These are phyloP conservation scores for Iberis amara DNA, from an alignment of 441 rosid genomes.

Conservation along the genomic window DNA sequence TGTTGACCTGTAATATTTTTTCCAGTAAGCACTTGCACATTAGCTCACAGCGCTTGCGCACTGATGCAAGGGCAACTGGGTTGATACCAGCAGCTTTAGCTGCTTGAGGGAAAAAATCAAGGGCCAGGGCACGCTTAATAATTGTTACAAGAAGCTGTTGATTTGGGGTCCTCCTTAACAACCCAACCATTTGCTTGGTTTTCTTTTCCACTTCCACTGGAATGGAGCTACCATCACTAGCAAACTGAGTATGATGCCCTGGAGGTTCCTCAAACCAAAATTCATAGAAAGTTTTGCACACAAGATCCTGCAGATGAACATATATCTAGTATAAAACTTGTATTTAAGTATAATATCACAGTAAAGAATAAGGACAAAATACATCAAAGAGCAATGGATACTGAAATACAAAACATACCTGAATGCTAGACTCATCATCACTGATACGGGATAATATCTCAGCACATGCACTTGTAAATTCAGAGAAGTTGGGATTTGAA, in stretches of 20 bases:
- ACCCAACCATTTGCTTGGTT: conserved; percentile 95
- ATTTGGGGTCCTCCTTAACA: conserved; percentile 67
- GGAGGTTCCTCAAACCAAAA: conserved; percentile 98
- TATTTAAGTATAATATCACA: conserved; percentile 11
- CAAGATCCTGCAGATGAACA: conserved; percentile 66
- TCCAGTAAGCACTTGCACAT: conserved; percentile 98
- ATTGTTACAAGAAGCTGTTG: conserved; percentile 87
- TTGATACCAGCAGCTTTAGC: conserved; percentile 96
- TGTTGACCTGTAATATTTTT: conserved; percentile 79
- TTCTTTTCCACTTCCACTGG: conserved; percentile 86
- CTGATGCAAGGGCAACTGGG: conserved; percentile 76
- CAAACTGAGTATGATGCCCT: conserved; percentile 58
- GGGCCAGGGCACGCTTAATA: conserved; percentile 83
- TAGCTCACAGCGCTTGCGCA: conserved; percentile 85
- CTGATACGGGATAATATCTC: conserved; percentile 92
- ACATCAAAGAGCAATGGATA: conserved; percentile 18
- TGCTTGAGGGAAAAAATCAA: conserved; percentile 93
- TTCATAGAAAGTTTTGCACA: conserved; percentile 97
- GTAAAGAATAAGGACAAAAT: not conserved
- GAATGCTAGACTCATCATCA: conserved; percentile 95
- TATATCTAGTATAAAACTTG: conserved; percentile 17
- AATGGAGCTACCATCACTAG: conserved; percentile 83
- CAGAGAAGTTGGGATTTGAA: conserved; percentile 76
- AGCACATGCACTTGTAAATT: conserved; percentile 82
- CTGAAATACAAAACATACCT: conserved; percentile 43